Conservation (phyloP, 2,329 filamentous ascomycete species). For the Aspergillus amoenus region DNA sequence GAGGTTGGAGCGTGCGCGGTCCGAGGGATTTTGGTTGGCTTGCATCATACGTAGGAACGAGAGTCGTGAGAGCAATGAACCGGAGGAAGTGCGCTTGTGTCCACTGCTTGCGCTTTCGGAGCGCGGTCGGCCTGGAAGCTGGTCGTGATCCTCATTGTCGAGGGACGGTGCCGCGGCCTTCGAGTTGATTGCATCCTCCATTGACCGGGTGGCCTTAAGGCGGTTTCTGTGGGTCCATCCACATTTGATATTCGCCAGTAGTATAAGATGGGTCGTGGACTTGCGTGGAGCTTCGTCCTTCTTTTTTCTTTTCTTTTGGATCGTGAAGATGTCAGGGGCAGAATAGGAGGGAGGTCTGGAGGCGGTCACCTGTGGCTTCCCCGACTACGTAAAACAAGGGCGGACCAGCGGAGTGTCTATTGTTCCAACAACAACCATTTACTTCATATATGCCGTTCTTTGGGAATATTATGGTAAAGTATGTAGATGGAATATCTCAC, state of each 20-base stretch:
- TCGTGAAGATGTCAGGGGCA: conserved; percentile 1
- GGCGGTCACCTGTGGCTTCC: conserved; percentile 7
- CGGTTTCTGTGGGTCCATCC: conserved; percentile 22
- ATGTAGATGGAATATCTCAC: background rate
- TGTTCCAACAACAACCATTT: conserved; percentile 6
- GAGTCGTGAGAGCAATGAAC: conserved; percentile 66
- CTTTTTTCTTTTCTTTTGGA: background rate
- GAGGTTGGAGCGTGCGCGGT: conserved; percentile 25
- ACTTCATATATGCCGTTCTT: background rate
- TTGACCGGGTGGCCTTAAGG: conserved; percentile 28
- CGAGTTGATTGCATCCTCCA: conserved; percentile 35
- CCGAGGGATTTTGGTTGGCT: conserved; percentile 37
- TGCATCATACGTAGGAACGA: conserved; percentile 62
- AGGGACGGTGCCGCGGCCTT: conserved; percentile 27
- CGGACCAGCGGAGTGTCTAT: no score
- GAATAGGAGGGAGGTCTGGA: background rate
- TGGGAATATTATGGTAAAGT: background rate
- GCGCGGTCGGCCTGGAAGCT: conserved; percentile 28
- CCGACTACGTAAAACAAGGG: background rate
- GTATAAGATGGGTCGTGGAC: background rate
- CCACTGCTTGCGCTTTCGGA: conserved; percentile 35
- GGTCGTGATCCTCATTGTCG: conserved; percentile 19
- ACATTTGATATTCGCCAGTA: conserved; percentile 15
- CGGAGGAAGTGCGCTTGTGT: conserved; percentile 59
- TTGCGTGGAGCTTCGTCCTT: background rate